phyloP scores from a whole-genome alignment of 1,284 basidiomycete species.

The Rhizoctonia solani region DNA sequence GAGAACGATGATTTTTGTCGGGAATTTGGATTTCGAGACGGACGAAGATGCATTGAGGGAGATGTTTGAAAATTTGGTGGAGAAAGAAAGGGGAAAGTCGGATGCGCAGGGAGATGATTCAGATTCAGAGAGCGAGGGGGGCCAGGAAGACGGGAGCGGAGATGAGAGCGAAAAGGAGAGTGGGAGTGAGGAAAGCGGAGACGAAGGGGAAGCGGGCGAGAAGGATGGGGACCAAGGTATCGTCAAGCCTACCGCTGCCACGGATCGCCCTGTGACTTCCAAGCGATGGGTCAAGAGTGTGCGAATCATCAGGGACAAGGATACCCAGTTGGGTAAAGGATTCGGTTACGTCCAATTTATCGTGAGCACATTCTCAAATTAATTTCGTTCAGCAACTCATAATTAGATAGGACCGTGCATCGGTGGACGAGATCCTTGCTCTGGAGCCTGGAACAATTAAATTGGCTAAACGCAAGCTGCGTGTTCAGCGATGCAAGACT shows the following conservation, averaged over 20 bases:
- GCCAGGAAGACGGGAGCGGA: constrained; percentile 43
- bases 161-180: constrained; percentile 52
- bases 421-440: constrained; percentile 86
- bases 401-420: constrained; percentile 75
- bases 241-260: background rate
- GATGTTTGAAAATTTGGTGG: constrained; percentile 84
- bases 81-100: constrained; percentile 64
- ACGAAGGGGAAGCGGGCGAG: constrained; percentile 34
- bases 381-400: constrained; percentile 28
- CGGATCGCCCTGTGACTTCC: background rate
- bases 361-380: constrained; percentile 54
- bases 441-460: constrained; percentile 75
- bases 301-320: constrained; percentile 86
- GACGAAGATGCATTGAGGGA: constrained; percentile 87
- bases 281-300: constrained; percentile 79
- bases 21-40: constrained; percentile 89
- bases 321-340: constrained; percentile 96
- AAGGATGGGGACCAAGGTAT: constrained; percentile 36
- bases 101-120: constrained; percentile 45
- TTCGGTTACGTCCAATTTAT: constrained; percentile 92
- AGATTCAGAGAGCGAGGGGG: constrained; percentile 41
- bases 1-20: constrained; percentile 87
- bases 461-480: constrained; percentile 86
- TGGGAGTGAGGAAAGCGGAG: background rate
- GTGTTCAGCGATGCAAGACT: constrained; percentile 83